Evolutionary conservation across 352 stramenopile species (phyloP), one percentile per base, ranked within the genome.

Genomic region (Pythium phragmitis): DNA sequence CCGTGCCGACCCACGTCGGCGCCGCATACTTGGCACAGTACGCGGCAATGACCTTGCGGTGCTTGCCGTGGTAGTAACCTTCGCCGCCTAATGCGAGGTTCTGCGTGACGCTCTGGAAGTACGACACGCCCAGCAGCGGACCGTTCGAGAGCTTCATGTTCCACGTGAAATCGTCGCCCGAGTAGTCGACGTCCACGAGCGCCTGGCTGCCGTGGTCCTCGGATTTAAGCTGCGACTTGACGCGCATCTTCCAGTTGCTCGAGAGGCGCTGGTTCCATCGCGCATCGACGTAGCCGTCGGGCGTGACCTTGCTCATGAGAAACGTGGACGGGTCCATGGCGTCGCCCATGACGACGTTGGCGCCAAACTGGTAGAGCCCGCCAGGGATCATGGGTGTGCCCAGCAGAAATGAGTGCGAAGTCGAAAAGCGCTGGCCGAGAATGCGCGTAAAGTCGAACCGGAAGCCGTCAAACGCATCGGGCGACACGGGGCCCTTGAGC

Each of bases 61-160:
- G 85, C 77, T 94, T 89, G 69, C 87, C 87, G 70, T 94, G 85
- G 73, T 94, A 96, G 66, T 96, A 95, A n/a, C 70, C 83, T 60
- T 96, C 87, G 13, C 85, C 88, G 42, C 87, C 87, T 8, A 96
- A 54, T 7, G 87, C 84, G 16, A 92, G 65, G 60, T 93, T 74
- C 54, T 81, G 78, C 48, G 87, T 96, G 62, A 95, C 68, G 68
- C 80, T 92, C 80, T 96, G 88, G 58, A 96, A 79, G 74, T 96
- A 96, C 67, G 80, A 91, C 46, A 91, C 78, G 23, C 87, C 87
- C 26, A 95, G 54, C 60, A 94, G 69, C n/a, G 87, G 84, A 57
- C 88, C 88, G 70, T 96, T 94, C 56, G 85, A 91, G 54, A 94
- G 39, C 81, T 96, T 96, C 76, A 96, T 84, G 80, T 92, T 95